These are phyloP conservation scores for Melastoma malabathricum DNA, from an alignment of 345 rosid species.

Conservation along the genomic window DNA sequence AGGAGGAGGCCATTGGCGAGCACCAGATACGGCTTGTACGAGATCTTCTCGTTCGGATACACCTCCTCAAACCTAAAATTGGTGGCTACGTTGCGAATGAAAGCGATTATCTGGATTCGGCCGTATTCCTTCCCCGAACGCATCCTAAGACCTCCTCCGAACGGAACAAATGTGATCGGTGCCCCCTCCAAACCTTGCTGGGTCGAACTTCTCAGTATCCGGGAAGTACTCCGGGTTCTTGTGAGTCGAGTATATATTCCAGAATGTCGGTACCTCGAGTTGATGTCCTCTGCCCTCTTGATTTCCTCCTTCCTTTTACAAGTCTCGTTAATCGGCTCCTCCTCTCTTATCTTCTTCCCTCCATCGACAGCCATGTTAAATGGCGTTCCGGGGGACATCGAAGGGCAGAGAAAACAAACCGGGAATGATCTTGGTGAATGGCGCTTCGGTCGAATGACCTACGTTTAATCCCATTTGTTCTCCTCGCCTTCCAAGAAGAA, in stretches of 20 bases:
- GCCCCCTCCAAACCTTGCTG: neutral
- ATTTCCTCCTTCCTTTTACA: neutral
- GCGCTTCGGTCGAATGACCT: too few species aligned
- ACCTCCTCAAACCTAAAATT: too few species aligned
- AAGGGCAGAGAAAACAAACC: neutral
- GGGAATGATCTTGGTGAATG: neutral
- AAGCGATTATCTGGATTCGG: neutral
- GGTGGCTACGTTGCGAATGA: too few species aligned
- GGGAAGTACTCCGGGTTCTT: neutral
- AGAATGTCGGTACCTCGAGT: too few species aligned
- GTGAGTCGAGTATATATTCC: neutral
- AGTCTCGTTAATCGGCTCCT: neutral
- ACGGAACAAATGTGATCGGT: neutral
- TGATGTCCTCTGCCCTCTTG: too few species aligned
- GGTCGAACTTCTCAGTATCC: neutral
- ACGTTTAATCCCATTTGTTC: too few species aligned
- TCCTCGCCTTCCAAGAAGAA: too few species aligned
- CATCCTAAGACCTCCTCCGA: too few species aligned
- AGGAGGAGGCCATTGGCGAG: too few species aligned
- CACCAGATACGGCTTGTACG: too few species aligned
- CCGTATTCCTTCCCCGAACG: too few species aligned
- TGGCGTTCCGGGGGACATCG: conserved; percentile 1
- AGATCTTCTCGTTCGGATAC: too few species aligned
- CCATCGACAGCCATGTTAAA: neutral
- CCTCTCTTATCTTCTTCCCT: conserved; percentile 1